These are phyloP conservation scores for Penicillium sclerotigenum DNA, from an alignment of 2,329 filamentous ascomycete species.

Conservation along the genomic window DNA sequence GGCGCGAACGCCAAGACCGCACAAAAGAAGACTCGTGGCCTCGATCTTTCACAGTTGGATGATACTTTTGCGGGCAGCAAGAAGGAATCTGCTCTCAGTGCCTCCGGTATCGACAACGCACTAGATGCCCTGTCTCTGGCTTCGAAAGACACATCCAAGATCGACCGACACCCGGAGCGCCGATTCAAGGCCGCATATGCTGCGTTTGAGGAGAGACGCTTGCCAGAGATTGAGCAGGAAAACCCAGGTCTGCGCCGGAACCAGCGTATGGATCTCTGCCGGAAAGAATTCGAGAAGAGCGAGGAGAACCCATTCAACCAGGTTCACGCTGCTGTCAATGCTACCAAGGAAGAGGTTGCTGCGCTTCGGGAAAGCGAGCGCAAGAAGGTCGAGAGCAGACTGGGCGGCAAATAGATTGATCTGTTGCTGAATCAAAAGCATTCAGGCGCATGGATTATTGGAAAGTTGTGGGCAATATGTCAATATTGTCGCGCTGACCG, in stretches of 20 bases:
- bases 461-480: conserved; percentile 16
- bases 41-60: conserved; percentile 75
- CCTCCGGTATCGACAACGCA: conserved; percentile 87
- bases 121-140: conserved; percentile 78
- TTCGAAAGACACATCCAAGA: conserved; percentile 57
- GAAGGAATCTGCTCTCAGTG: conserved; percentile 65
- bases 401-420: conserved; percentile 39
- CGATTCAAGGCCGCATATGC: conserved; percentile 83
- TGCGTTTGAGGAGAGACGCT: conserved; percentile 73
- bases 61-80: conserved; percentile 47
- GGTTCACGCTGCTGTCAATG: conserved; percentile 71
- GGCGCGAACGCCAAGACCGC: conserved; percentile 51
- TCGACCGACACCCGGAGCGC: conserved; percentile 86
- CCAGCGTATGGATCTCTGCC: conserved; percentile 78
- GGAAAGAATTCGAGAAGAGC: conserved; percentile 92
- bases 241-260: conserved; percentile 74
- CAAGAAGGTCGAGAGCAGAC: conserved; percentile 68
- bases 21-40: conserved; percentile 59
- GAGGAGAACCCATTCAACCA: conserved; percentile 96
- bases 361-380: conserved; percentile 65
- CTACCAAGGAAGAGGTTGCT: conserved; percentile 71
- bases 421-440: background rate
- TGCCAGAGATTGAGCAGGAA: conserved; percentile 83
- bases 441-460: background rate
- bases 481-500: background rate